A percentile compares a stretch with the other conserved stretches of the same genome.
These are phyloP conservation scores for Dunaliella primolecta DNA, from an alignment of 139 green algal genomes.

Conservation along the genomic window DNA sequence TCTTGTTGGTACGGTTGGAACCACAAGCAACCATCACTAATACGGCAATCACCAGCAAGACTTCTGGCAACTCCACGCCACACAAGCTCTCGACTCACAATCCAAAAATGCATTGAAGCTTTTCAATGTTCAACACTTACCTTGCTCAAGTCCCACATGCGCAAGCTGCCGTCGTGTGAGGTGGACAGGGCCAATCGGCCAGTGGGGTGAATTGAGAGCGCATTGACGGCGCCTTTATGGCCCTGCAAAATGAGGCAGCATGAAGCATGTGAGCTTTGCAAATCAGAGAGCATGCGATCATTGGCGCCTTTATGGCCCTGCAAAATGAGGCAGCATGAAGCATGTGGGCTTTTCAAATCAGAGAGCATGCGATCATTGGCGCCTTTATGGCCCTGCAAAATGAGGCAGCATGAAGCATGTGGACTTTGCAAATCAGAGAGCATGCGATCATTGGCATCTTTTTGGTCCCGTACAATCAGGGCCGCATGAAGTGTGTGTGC, in stretches of 20 bases:
- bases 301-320: background rate
- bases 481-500: background rate
- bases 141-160: slow-evolving; percentile 83
- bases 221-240: slow-evolving; percentile 56
- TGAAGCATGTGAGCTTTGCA: background rate
- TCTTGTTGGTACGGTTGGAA: too few relatives aligned
- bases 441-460: too few relatives aligned
- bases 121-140: too few relatives aligned
- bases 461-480: background rate
- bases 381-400: background rate
- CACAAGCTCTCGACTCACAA: too few relatives aligned
- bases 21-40: too few relatives aligned
- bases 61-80: too few relatives aligned
- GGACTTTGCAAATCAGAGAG: background rate
- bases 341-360: background rate
- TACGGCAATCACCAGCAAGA: too few relatives aligned
- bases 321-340: background rate
- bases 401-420: background rate
- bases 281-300: too few relatives aligned
- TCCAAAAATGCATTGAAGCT: too few relatives aligned
- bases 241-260: slow-evolving; percentile 30
- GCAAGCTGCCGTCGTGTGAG: slow-evolving; percentile 57
- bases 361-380: too few relatives aligned
- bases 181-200: slow-evolving; percentile 74
- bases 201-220: slow-evolving; percentile 65